A percentile compares a stretch with the other conserved stretches of the same genome.
Evolutionary conservation across 495 filamentous ascomycete genomes (phyloP).

Genomic region (Haplographium delicatum): DNA sequence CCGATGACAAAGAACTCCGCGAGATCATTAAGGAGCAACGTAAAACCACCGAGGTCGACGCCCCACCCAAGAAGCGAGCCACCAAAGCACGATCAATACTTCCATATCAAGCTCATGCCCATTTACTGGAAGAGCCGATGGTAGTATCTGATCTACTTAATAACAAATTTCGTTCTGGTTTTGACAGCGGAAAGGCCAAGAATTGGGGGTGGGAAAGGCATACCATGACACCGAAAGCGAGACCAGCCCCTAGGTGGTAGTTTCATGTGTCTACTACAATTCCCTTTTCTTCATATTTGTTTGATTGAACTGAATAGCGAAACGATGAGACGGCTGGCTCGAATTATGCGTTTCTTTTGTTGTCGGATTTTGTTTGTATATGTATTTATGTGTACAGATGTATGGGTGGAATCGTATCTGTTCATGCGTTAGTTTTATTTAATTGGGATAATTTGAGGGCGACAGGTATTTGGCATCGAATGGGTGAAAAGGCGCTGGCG

Average conservation of each 20-base stretch:
- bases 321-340: constrained; percentile 12
- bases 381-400: too few relatives aligned
- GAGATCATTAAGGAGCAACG: constrained; percentile 61
- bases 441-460: too few relatives aligned
- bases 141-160: constrained; percentile 3
- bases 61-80: constrained; percentile 10
- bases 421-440: too few relatives aligned
- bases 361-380: too few relatives aligned
- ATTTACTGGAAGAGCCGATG: constrained; percentile 16
- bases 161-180: constrained; percentile 11
- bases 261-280: background rate
- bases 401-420: too few relatives aligned
- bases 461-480: too few relatives aligned
- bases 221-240: background rate
- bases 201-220: constrained; percentile 20
- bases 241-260: constrained; percentile 13
- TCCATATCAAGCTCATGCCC: constrained; percentile 13
- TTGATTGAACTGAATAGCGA: background rate
- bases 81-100: constrained; percentile 5
- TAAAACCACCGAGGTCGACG: constrained; percentile 18
- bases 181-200: constrained; percentile 3
- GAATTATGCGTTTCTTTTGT: constrained; percentile 8
- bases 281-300: background rate
- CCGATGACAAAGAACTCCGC: constrained; percentile 65
- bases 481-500: too few relatives aligned